Base-by-base conservation (phyloP, 345 rosid genomes). In the Angophora floribunda region DNA sequence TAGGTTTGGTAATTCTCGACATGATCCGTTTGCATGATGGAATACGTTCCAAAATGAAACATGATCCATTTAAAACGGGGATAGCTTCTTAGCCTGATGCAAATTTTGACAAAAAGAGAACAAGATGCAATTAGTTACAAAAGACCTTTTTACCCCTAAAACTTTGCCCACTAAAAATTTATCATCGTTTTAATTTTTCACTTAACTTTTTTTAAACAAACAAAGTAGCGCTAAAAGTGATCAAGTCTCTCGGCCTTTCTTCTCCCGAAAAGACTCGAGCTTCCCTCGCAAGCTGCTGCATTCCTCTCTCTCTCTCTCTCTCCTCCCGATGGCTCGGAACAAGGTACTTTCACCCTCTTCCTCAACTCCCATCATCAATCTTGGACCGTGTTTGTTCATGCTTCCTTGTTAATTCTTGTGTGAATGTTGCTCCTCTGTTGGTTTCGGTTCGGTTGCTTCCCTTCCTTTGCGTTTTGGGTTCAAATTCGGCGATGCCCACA, bases 291-390 rank as follows among this genome's bases (percentile, higher is more conserved):
- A 70, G 47, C 80, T 36, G 82, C 44, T 36, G 9, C 26, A 36
- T 9, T 15, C 5, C 63, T 59, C 61, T 8, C 93, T 94, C 63
- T 13, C 85, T 85, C 53, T 12, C 53, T 51, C 84, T 70, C 49
- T 84, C 19, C 45, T 85, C 80, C 47, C 82, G 67, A 97, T 97
- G 99, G 97, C 97, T 91, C 94, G 97, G 88, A 97, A 93, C 91
- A 93, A 92, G 94, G 99, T 97, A 91, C 55, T 86, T 45, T 51
- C 44, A 24, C 63, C 13, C 63, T 57, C 63, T 57, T 10, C 9
- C 82, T 70, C 47, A 36, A 19, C 82, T 36, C 21, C 26, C 82
- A 36, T 36, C 7, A 70, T 36, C 7, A 70, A 70, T 19, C 82
- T 70, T 3, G 82, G 47, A 2, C 82, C 49, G 47, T 70, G 82